Conservation (phyloP, 1,284 basidiomycete genomes). For the Naganishia cerealis region DNA sequence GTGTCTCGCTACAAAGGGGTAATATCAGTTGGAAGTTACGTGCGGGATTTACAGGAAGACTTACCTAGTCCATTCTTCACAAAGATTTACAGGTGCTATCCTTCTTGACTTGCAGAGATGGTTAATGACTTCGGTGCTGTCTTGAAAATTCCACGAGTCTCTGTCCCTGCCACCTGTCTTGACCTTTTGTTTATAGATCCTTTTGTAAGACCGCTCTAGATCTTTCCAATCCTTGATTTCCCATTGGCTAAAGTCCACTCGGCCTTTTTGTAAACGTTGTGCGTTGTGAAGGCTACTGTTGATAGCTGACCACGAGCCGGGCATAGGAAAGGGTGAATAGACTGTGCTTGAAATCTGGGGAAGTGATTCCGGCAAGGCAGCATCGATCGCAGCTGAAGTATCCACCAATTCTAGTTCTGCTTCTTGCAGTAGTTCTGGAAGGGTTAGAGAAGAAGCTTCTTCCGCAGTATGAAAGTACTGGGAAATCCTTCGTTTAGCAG, state of each 20-base stretch:
- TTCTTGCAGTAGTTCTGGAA: conserved; percentile 23
- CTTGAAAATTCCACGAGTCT: conserved; percentile 5
- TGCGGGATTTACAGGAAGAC: background rate
- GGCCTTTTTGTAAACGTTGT: background rate
- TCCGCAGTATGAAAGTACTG: conserved; percentile 22
- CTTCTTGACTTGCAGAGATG: conserved; percentile 16
- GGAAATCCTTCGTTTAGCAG: conserved; percentile 19
- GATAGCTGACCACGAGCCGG: conserved; percentile 15
- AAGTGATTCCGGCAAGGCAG: background rate
- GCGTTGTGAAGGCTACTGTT: background rate
- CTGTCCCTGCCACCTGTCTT: background rate
- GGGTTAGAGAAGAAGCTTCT: conserved; percentile 18
- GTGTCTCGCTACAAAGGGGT: conserved; percentile 3
- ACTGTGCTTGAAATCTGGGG: background rate
- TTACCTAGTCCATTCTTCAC: conserved; percentile 20
- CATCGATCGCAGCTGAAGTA: background rate
- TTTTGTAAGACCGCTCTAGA: conserved; percentile 24
- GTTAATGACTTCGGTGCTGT: conserved; percentile 17
- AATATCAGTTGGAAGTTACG: background rate
- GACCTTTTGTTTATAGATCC: conserved; percentile 14
- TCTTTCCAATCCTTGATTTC: conserved; percentile 23
- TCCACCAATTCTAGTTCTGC: conserved; percentile 27
- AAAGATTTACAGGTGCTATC: background rate
- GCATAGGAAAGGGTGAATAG: conserved; percentile 25
- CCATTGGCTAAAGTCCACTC: conserved; percentile 17